Evolutionary conservation across 2,329 filamentous ascomycete genomes (phyloP).

Genomic region (Aspergillus udagawae): DNA sequence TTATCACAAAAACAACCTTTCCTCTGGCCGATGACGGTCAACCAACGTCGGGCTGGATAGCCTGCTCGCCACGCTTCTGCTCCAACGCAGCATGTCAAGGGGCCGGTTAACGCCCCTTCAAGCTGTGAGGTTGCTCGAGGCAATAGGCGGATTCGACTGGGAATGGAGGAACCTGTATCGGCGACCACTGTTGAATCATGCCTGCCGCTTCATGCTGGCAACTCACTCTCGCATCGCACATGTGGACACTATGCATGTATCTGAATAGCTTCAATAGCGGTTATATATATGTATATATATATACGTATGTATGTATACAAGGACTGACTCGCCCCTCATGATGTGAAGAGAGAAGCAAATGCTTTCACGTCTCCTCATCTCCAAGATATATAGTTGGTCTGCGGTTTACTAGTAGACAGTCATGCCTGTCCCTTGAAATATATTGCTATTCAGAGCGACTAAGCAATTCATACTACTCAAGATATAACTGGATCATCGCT

Average conservation of each 20-base stretch:
- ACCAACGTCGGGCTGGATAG: neutral
- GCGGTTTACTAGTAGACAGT: too few relatives aligned
- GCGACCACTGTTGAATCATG: neutral
- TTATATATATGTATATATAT: neutral
- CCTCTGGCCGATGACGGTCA: neutral
- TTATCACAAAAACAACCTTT: neutral
- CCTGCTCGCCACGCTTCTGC: neutral
- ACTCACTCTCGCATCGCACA: neutral
- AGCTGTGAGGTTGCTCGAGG: neutral
- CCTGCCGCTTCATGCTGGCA: neutral
- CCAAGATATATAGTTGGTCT: neutral
- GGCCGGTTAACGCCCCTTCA: neutral
- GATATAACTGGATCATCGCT: neutral
- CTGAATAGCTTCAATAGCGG: neutral
- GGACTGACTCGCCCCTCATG: neutral
- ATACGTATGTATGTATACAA: neutral
- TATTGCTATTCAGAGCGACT: neutral
- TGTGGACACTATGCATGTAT: neutral
- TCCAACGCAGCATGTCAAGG: neutral
- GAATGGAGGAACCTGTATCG: neutral
- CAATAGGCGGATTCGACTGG: neutral
- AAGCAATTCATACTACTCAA: neutral
- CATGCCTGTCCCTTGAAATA: neutral
- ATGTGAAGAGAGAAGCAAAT: too few relatives aligned
- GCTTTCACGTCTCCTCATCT: neutral